Evolutionary conservation across 2,329 filamentous ascomycete species (phyloP).

Genomic region (Colletotrichum chlorophyti): DNA sequence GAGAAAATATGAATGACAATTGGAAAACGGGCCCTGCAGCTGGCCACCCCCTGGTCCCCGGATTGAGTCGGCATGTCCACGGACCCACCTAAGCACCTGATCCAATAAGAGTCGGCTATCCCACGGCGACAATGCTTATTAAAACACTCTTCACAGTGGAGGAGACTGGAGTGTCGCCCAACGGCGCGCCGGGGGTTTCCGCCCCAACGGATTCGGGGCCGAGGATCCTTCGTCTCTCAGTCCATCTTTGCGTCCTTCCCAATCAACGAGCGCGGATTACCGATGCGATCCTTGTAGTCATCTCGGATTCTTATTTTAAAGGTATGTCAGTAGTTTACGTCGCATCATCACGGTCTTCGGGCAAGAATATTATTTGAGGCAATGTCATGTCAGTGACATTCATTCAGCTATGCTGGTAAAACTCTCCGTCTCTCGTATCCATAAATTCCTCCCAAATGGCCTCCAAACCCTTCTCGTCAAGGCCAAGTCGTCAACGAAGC

Average conservation of each 20-base stretch:
- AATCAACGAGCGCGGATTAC: slow-evolving; percentile 16
- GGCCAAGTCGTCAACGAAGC: slow-evolving; percentile 3
- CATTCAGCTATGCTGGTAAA: slow-evolving; percentile 17
- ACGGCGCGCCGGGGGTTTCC: slow-evolving; percentile 19
- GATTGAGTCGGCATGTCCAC: slow-evolving; percentile 29
- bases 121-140: slow-evolving; percentile 16
- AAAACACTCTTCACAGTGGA: too few species aligned
- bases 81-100: accelerated
- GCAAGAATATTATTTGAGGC: too few species aligned
- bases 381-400: slow-evolving; percentile 10
- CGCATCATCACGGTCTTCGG: background rate
- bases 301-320: background rate
- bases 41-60: slow-evolving; percentile 16
- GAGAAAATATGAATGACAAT: slow-evolving; percentile 10
- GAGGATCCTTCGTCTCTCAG: background rate
- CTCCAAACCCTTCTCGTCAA: slow-evolving; percentile 20
- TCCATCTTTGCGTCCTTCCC: background rate
- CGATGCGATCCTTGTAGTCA: background rate
- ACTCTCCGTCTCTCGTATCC: background rate
- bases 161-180: slow-evolving; percentile 1
- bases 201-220: slow-evolving; percentile 18
- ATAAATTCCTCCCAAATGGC: slow-evolving; percentile 14
- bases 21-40: slow-evolving; percentile 22
- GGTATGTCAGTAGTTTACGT: too few species aligned
- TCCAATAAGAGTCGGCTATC: background rate